phyloP scores from a whole-genome alignment of 345 rosid species.

The Aquilaria yunnanensis region DNA sequence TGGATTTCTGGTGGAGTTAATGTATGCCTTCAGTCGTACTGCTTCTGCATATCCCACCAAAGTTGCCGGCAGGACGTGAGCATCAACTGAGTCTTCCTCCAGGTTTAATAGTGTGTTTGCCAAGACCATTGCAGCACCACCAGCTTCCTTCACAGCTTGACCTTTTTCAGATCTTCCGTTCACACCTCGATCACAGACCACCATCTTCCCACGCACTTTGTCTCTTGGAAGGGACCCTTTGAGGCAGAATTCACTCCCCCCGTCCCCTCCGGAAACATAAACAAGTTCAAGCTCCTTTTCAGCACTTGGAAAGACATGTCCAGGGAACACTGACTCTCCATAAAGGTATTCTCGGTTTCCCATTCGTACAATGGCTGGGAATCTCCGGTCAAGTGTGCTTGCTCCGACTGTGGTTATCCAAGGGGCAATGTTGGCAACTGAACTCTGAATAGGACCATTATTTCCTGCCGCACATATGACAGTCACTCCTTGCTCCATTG shows the following conservation, averaged over 20 bases:
- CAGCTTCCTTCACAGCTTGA: constrained; percentile 72
- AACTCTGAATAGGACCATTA: constrained; percentile 67
- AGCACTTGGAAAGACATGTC: constrained; percentile 30
- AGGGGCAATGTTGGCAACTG: constrained; percentile 89
- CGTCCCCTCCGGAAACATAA: constrained; percentile 50
- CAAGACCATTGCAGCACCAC: constrained; percentile 90
- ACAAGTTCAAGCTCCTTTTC: constrained; percentile 54
- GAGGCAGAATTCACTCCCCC: constrained; percentile 70
- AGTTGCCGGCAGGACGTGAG: constrained; percentile 83
- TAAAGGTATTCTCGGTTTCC: constrained; percentile 52
- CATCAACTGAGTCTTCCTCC: constrained; percentile 81
- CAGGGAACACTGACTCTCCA: constrained; percentile 80
- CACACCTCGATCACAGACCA: constrained; percentile 79
- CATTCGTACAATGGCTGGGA: constrained; percentile 64
- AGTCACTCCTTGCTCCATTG: constrained; percentile 72
- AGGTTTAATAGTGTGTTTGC: constrained; percentile 70
- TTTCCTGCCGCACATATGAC: constrained; percentile 93
- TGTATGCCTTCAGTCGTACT: constrained; percentile 50
- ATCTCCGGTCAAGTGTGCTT: constrained; percentile 76
- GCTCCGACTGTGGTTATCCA: constrained; percentile 91
- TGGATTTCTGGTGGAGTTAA: constrained; percentile 53
- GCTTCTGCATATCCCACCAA: constrained; percentile 54
- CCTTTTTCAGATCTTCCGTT: constrained; percentile 94
- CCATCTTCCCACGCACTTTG: constrained; percentile 66
- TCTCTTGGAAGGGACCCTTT: constrained; percentile 69